phyloP scores from a whole-genome alignment of 2,329 filamentous ascomycete genomes.

The Colletotrichum sp. region DNA sequence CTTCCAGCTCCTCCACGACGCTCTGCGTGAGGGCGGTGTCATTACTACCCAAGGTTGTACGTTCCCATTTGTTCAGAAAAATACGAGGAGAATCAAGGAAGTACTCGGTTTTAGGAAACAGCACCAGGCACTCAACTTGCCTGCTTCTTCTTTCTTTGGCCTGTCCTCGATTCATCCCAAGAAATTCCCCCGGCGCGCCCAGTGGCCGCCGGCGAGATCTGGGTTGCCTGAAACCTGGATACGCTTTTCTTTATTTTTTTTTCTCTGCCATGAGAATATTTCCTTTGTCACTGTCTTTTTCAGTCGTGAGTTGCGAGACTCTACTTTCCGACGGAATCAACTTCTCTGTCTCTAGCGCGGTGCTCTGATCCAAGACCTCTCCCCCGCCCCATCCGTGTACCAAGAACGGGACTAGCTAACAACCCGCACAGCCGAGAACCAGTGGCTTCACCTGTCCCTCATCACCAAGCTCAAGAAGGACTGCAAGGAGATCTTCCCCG shows the following conservation, averaged over 20 bases:
- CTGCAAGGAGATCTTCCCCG: conserved; percentile 96
- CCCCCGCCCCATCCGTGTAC: too few relatives aligned
- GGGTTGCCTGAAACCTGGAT: conserved; percentile 2
- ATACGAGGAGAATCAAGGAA: conserved; percentile 17
- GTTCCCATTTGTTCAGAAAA: conserved; percentile 69
- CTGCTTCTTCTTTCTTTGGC: conserved; percentile 30
- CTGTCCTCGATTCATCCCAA: conserved; percentile 16
- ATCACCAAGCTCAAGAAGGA: conserved; percentile 96
- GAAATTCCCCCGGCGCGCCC: background rate
- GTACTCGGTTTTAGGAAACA: conserved; percentile 3
- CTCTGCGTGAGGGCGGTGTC: conserved; percentile 92
- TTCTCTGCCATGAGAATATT: background rate
- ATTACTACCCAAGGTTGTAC: conserved; percentile 99
- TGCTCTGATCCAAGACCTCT: background rate
- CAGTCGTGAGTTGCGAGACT: background rate
- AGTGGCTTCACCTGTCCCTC: conserved; percentile 95
- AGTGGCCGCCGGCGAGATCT: conserved; percentile 15
- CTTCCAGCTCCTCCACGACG: conserved; percentile 91
- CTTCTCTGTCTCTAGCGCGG: background rate
- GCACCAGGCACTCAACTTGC: conserved; percentile 28
- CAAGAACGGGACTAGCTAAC: conserved; percentile 17
- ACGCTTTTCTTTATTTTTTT: background rate
- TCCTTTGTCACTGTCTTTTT: conserved; percentile 7
- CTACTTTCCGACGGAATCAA: background rate
- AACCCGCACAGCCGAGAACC: conserved; percentile 86